phyloP scores from a whole-genome alignment of 495 filamentous ascomycete species.

The Rhypophila decipiens region DNA sequence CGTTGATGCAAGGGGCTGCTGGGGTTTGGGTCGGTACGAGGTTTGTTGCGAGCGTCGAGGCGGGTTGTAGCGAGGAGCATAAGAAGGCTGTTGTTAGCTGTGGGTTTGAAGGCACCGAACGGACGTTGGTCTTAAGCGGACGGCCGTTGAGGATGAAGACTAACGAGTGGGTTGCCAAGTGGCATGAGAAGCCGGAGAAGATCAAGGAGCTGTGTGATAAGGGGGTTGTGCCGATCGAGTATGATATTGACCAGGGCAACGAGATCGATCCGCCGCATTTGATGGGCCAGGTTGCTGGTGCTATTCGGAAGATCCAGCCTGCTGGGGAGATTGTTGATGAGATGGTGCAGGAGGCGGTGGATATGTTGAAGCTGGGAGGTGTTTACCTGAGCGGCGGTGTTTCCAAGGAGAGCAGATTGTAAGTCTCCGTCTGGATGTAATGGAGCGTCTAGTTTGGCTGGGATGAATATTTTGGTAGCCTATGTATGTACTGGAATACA shows the following conservation, averaged over 20 bases:
- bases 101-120: constrained; percentile 63
- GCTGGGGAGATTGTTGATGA: constrained; percentile 75
- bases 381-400: constrained; percentile 35
- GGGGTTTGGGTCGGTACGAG: constrained; percentile 83
- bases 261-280: constrained; percentile 79
- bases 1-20: constrained; percentile 65
- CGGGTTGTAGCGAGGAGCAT: constrained; percentile 68
- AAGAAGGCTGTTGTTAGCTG: constrained; percentile 76
- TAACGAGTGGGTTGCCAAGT: constrained; percentile 74
- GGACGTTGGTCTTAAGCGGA: constrained; percentile 73
- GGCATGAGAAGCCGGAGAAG: constrained; percentile 67
- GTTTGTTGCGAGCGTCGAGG: constrained; percentile 74
- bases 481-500: no score
- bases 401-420: no score
- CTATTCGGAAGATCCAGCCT: constrained; percentile 66
- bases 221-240: constrained; percentile 71
- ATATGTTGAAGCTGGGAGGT: constrained; percentile 54
- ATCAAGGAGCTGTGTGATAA: constrained; percentile 63
- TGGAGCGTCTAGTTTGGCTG: no score
- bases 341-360: constrained; percentile 77
- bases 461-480: no score
- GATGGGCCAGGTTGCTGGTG: constrained; percentile 90
- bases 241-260: constrained; percentile 68
- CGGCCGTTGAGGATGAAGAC: constrained; percentile 71
- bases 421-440: no score